Evolutionary conservation across 306 rosid species (phyloP).

Genomic region (Begonia fuchsioides): DNA sequence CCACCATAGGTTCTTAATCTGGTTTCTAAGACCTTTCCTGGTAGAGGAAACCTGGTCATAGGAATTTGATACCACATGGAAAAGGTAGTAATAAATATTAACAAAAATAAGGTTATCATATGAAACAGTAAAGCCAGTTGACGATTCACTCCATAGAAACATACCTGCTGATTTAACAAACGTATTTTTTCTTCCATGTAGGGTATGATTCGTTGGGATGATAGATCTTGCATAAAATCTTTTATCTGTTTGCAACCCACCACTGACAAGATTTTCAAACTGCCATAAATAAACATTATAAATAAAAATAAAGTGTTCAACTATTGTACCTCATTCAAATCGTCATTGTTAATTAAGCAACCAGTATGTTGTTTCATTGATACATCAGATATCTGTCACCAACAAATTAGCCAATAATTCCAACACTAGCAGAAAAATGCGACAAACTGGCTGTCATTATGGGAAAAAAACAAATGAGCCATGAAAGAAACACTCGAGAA

Average conservation of each 20-base stretch:
- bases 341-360: constrained; percentile 63
- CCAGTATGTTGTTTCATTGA: constrained; percentile 40
- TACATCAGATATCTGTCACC: constrained; percentile 46
- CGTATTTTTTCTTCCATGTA: constrained; percentile 93
- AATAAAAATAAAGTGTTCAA: constrained; percentile 7
- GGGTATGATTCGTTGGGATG: constrained; percentile 82
- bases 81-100: not conserved
- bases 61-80: constrained; percentile 5
- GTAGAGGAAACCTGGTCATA: constrained; percentile 70
- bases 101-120: constrained; percentile 5
- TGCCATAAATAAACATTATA: constrained; percentile 12
- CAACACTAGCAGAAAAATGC: too few species aligned
- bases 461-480: too few species aligned
- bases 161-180: constrained; percentile 84
- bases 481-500: constrained; percentile 7
- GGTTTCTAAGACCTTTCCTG: constrained; percentile 87
- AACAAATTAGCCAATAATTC: constrained; percentile 16
- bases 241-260: constrained; percentile 37
- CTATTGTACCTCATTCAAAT: constrained; percentile 45
- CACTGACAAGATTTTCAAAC: constrained; percentile 19
- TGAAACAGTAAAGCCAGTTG: too few species aligned
- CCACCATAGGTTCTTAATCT: constrained; percentile 97
- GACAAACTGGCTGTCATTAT: too few species aligned
- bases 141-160: too few species aligned
- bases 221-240: constrained; percentile 73